Evolutionary conservation across 1,139 yeast species (phyloP).

Genomic region (Lodderomyces orthopsilosis): DNA sequence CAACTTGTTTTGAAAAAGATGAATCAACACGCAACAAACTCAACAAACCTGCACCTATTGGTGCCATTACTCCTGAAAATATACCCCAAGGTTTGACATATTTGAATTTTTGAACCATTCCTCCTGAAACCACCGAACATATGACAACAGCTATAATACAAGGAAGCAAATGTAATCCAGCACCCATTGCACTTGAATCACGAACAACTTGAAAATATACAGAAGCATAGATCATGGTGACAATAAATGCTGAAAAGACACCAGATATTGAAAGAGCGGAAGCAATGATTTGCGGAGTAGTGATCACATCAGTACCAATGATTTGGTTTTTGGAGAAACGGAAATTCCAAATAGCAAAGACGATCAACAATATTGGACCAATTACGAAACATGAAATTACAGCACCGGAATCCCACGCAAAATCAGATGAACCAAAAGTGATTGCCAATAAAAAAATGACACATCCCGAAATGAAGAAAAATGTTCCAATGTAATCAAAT

Average conservation of each 20-base stretch:
- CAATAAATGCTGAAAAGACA: constrained; percentile 25
- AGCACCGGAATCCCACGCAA: constrained; percentile 48
- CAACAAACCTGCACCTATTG: constrained; percentile 36
- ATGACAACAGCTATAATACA: constrained; percentile 34
- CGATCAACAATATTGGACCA: constrained; percentile 32
- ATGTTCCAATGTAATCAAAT: constrained; percentile 51
- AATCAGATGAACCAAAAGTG: constrained; percentile 46
- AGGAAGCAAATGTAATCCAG: constrained; percentile 40
- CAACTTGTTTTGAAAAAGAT: constrained; percentile 27
- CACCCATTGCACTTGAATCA: constrained; percentile 31
- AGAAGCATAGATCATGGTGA: constrained; percentile 25
- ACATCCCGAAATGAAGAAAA: constrained; percentile 44
- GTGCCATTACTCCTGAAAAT: constrained; percentile 24
- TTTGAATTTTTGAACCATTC: constrained; percentile 27
- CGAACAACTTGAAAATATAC: constrained; percentile 40
- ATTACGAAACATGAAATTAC: constrained; percentile 46
- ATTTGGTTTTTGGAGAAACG: constrained; percentile 25
- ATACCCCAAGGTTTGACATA: constrained; percentile 31
- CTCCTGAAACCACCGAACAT: constrained; percentile 28
- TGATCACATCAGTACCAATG: constrained; percentile 26
- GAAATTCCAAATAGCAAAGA: constrained; percentile 28
- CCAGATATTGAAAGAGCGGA: constrained; percentile 22
- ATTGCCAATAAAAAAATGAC: constrained; percentile 41
- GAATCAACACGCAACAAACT: constrained; percentile 32
- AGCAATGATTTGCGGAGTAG: constrained; percentile 23